Evolutionary conservation across 1,284 basidiomycete genomes (phyloP).

Genomic region (Irpex sp.): DNA sequence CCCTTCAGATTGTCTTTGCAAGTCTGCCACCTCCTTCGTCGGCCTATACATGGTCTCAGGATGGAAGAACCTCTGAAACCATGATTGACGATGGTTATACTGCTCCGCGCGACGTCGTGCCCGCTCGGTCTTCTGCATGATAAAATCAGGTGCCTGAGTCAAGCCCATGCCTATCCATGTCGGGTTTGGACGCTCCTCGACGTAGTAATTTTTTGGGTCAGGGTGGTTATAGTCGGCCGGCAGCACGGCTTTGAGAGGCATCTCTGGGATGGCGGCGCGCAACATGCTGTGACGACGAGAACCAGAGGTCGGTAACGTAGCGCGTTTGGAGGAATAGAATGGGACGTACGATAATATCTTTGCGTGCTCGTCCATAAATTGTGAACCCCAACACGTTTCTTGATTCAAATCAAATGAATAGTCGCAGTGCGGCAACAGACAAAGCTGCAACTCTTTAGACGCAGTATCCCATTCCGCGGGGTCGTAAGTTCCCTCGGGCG

Average conservation of each 20-base stretch:
- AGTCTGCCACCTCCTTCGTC: neutral
- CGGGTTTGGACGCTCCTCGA: neutral
- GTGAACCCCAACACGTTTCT: neutral
- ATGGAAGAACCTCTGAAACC: neutral
- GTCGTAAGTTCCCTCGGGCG: neutral
- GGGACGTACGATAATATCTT: neutral
- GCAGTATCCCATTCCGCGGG: neutral
- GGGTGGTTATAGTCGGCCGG: neutral
- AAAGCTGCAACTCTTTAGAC: neutral
- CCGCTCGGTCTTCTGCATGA: neutral
- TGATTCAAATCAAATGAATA: constrained; percentile 5
- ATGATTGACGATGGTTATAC: neutral
- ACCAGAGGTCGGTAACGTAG: neutral
- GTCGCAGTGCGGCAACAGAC: constrained; percentile 8
- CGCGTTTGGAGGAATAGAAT: neutral
- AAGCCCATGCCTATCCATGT: neutral
- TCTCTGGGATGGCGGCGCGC: neutral
- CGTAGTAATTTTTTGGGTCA: neutral
- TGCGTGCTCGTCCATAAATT: constrained; percentile 3
- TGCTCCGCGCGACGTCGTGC: neutral
- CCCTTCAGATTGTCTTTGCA: neutral
- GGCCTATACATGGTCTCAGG: neutral
- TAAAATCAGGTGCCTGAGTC: neutral
- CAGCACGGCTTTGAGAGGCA: neutral
- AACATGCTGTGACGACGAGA: neutral